Evolutionary conservation across 805 yeast species (phyloP).

Genomic region (Wickerhamiella parazyma): DNA sequence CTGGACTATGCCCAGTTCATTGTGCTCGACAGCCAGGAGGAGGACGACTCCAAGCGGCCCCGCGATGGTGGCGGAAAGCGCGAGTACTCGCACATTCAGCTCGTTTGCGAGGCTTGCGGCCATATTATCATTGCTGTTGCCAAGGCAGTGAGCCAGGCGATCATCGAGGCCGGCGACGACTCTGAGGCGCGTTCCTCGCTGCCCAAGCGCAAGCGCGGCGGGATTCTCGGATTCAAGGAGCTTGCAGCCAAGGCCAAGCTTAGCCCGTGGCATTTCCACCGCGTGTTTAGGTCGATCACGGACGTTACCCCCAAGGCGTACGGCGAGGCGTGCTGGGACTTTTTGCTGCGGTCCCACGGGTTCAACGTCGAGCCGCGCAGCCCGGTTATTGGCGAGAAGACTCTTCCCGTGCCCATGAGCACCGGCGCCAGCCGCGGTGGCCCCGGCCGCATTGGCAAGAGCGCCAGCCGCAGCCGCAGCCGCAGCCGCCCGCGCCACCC

Average conservation of each 20-base stretch:
- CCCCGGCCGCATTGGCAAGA: constrained; percentile 10
- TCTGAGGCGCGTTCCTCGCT: constrained; percentile 18
- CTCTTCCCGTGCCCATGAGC: not conserved
- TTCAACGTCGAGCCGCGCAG: constrained; percentile 17
- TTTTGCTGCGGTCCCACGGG: constrained; percentile 18
- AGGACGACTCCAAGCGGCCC: constrained; percentile 4
- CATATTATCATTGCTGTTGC: constrained; percentile 75
- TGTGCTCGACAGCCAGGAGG: constrained; percentile 11
- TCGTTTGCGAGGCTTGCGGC: constrained; percentile 67
- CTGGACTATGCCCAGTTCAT: constrained; percentile 17
- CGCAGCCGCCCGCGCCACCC: constrained; percentile 12
- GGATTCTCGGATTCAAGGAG: constrained; percentile 52
- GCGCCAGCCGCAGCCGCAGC: constrained; percentile 5
- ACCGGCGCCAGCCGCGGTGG: not conserved
- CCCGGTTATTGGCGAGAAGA: constrained; percentile 1
- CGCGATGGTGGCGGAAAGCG: constrained; percentile 15
- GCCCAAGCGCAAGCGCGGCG: constrained; percentile 27
- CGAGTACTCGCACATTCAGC: constrained; percentile 36
- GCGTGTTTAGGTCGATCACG: constrained; percentile 75
- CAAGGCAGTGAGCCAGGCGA: constrained; percentile 27
- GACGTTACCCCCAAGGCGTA: constrained; percentile 81
- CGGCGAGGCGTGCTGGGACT: constrained; percentile 61
- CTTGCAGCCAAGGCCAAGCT: constrained; percentile 71
- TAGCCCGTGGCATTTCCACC: constrained; percentile 87
- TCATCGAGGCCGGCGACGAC: constrained; percentile 17